Evolutionary conservation across 306 rosid genomes (phyloP).

Genomic region (Prunus davidiana): DNA sequence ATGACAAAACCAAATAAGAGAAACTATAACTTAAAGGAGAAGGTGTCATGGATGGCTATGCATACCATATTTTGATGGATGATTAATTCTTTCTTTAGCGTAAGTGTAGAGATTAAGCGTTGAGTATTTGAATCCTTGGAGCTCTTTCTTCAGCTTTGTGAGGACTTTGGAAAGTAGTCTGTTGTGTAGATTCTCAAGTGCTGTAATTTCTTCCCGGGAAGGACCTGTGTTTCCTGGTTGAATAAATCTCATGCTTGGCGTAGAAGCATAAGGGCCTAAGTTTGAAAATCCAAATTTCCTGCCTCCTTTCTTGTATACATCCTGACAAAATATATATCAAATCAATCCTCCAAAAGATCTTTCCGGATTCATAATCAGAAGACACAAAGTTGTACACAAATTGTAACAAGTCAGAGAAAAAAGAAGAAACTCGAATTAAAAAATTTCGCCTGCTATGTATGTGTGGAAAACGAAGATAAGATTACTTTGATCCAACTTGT

Average conservation of each 20-base stretch:
- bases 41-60: not conserved
- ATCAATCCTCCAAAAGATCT: too few relatives aligned
- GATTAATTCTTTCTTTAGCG: conserved; percentile 4
- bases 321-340: conserved; percentile 6
- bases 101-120: conserved; percentile 14
- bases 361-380: too few relatives aligned
- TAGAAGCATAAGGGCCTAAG: conserved; percentile 3
- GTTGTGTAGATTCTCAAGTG: conserved; percentile 42
- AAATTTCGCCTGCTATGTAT: fast-evolving
- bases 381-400: too few relatives aligned
- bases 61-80: conserved; percentile 50
- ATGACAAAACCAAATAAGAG: not conserved
- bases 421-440: not conserved
- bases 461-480: too few relatives aligned
- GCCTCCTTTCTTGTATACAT: conserved; percentile 36
- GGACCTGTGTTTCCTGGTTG: conserved; percentile 12
- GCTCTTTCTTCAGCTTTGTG: conserved; percentile 21
- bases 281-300: conserved; percentile 39
- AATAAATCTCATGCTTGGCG: conserved; percentile 26
- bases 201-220: conserved; percentile 26
- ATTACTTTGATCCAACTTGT: conserved; percentile 26
- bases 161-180: conserved; percentile 19
- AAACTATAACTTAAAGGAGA: not conserved
- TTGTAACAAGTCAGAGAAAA: too few relatives aligned
- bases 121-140: conserved; percentile 44